Evolutionary conservation across 768 basidiomycete species (phyloP), one percentile per base, ranked within the genome.

Genomic region (Leccinum subgranulosum): DNA sequence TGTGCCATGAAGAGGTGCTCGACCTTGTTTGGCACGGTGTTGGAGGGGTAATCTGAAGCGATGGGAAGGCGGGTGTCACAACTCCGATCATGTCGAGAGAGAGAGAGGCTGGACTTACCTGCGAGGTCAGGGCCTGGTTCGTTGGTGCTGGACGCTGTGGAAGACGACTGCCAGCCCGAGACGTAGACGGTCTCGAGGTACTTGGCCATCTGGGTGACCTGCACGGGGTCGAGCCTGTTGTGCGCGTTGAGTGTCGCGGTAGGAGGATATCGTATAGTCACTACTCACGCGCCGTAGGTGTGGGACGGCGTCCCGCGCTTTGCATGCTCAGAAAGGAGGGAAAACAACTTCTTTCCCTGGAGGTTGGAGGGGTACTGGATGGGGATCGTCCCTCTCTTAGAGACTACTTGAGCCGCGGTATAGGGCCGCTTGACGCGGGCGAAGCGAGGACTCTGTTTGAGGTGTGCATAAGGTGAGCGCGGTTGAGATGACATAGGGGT

Each of bases 121-220:
- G 96, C 96, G 66, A 98, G 90, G 82, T 98, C 96, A 12, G 97
- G 97, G 33, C 97, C 97, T 23, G 97, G 97, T 75, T 99, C 97
- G 63, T 98, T 88, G 27, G 92, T 90, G 70, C 85, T 89, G 0
- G 91, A 89, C 2, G 97, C 97, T 3, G 95, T 98, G 67, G 91
- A 93, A 19, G 92, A 94, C 17, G 88, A 93, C 67, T 92, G 91
- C 91, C 90, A 93, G 4, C 97, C 97, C 8, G 97, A 99, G 56
- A 99, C 92, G 70, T 99, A 99, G 65, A 99, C 91, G 3, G 96
- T 98, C 76, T 98, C 97, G 64, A 98, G 88, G 73, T 98, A 92
- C 71, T 91, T 92, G 25, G 96, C 95, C 97, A 99, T 99, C 75
- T 99, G 97, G 0, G 95, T 98, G 50, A 98, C 84, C 75, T 99